Base-by-base conservation (phyloP, 2,329 filamentous ascomycete genomes). In the Boeremia exigua region DNA sequence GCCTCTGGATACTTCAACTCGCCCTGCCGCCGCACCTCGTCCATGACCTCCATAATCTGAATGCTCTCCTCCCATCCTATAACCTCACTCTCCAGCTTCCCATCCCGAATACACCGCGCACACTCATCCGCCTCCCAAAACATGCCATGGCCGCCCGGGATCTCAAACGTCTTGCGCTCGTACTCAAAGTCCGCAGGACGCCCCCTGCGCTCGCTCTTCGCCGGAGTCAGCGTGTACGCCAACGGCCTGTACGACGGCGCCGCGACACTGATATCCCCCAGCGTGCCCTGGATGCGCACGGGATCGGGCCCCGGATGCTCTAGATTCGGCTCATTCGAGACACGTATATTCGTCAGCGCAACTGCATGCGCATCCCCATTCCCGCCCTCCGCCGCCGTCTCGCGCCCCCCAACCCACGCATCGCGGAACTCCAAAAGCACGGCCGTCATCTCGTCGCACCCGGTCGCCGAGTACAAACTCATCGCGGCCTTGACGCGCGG, bases 121-220 rank as follows among this genome's bases (percentile, higher is more conserved):
- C 85, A 88, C 79, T 91, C 90, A 74, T 92, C 90, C 4, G 90
- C 90, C 72, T 93, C 89, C 88, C 88, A 93, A 77, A 91, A 94
- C 90, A 95, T 94, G 48, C 91, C 91, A 62, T 91, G 88, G 8
- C 91, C 91, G 2, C 80, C 82, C 2, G 60, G 58, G 17, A 54
- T 58, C 11, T 85, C 84, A 51, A 82, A 79, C 9, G 76, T 67
- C 48, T 60, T 72, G n/a, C 54, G 48, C 23, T 40, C 44, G 15
- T 55, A 25, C 30, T 45, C 33, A 23, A 62, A 62, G 3, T 45
- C 40, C 2, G 57, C 62, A 0, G 28, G 45, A 15, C 44, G 42
- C 1, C 56, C 58, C 1, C 57, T 45, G 2, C n/a, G 29, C 49
- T 19, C 63, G 70, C 17, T 73, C 66, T 54, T 77, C 77, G 39